phyloP scores from a whole-genome alignment of 495 filamentous ascomycete species.

The Endocarpon pusillum region DNA sequence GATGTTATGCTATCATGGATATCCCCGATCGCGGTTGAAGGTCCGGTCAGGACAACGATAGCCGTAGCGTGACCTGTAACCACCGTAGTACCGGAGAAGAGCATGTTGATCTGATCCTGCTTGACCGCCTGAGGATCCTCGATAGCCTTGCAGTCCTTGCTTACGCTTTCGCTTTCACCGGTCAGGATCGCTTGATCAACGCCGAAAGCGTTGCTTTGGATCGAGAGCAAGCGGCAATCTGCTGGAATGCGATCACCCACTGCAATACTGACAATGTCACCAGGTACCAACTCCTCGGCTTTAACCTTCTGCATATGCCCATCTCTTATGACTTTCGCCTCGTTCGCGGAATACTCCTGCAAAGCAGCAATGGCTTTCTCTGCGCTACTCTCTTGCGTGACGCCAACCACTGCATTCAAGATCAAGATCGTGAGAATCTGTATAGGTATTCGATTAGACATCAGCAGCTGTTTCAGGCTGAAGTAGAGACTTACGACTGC shows the following conservation, averaged over 20 bases:
- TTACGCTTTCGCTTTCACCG: slow-evolving; percentile 93
- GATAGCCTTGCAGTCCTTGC: slow-evolving; percentile 56
- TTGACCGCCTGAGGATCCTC: slow-evolving; percentile 76
- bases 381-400: slow-evolving; percentile 95
- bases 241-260: slow-evolving; percentile 95
- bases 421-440: slow-evolving; percentile 95
- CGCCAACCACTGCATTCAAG: slow-evolving; percentile 90
- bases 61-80: slow-evolving; percentile 89
- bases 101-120: slow-evolving; percentile 94
- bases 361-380: slow-evolving; percentile 97
- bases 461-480: slow-evolving; percentile 1
- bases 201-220: slow-evolving; percentile 92
- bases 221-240: slow-evolving; percentile 76
- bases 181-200: slow-evolving; percentile 97
- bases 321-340: slow-evolving; percentile 79
- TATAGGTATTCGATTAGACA: slow-evolving; percentile 7
- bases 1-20: slow-evolving; percentile 97
- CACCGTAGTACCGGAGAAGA: slow-evolving; percentile 96
- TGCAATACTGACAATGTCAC: slow-evolving; percentile 75
- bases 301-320: slow-evolving; percentile 62
- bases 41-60: slow-evolving; percentile 79
- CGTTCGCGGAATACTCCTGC: slow-evolving; percentile 97
- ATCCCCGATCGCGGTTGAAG: slow-evolving; percentile 88
- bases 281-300: slow-evolving; percentile 91
- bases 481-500: slow-evolving; percentile 49